A percentile compares a stretch with the other conserved stretches of the same genome.
Evolutionary conservation across 1,139 yeast species (phyloP).

Genomic region (Starmera stellimalicola): DNA sequence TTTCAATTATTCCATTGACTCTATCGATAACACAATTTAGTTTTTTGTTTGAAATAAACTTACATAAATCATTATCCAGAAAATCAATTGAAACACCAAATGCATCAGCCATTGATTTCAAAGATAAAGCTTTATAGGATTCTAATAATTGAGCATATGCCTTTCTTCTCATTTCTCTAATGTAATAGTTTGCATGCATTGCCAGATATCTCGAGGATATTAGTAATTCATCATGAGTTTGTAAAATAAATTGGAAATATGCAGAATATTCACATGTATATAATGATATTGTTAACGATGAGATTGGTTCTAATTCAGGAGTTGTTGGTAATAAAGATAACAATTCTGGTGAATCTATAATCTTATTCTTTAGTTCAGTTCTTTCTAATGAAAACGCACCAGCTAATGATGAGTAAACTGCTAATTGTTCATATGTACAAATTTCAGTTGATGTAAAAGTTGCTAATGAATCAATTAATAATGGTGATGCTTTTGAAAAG

Average conservation of each 20-base stretch:
- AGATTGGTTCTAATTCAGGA: constrained; percentile 68
- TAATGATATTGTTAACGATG: constrained; percentile 75
- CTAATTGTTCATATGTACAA: constrained; percentile 82
- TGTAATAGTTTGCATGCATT: constrained; percentile 73
- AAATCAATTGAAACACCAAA: constrained; percentile 85
- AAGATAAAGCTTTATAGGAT: constrained; percentile 82
- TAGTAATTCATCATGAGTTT: constrained; percentile 68
- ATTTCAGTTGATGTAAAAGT: constrained; percentile 95
- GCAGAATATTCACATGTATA: constrained; percentile 83
- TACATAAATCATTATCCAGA: constrained; percentile 73
- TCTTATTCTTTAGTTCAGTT: constrained; percentile 71
- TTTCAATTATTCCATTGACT: constrained; percentile 91
- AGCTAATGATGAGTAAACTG: constrained; percentile 77
- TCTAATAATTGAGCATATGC: constrained; percentile 93
- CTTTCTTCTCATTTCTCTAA: constrained; percentile 90
- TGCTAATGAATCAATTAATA: constrained; percentile 84
- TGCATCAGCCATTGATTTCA: constrained; percentile 88
- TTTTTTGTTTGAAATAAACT: constrained; percentile 87
- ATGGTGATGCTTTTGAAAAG: constrained; percentile 72
- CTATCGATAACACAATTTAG: constrained; percentile 93
- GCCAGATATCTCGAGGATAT: constrained; percentile 66
- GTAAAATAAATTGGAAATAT: constrained; percentile 70
- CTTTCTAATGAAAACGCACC: constrained; percentile 80
- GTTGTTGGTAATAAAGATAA: constrained; percentile 70
- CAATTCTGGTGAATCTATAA: constrained; percentile 92